Percentiles rank a stretch among this genome's conserved stretches.
These are phyloP conservation scores for Schoenoplectus triqueter DNA, from an alignment of 202 grass and related monocot genomes.

Conservation along the genomic window DNA sequence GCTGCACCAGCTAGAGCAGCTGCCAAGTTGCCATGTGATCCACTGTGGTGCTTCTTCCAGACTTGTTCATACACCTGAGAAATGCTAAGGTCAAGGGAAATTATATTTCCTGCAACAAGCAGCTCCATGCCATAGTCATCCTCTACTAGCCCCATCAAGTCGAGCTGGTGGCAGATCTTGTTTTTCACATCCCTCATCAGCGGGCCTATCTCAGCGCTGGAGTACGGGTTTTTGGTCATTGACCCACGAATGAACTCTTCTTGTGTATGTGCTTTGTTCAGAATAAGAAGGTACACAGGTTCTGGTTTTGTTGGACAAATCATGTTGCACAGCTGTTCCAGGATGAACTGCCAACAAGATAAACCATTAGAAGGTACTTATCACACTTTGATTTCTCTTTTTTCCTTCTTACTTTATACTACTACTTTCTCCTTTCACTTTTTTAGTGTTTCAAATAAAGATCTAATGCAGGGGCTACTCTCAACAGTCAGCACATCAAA, in stretches of 20 bases:
- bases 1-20: slow-evolving; percentile 51
- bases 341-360: slow-evolving; percentile 77
- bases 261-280: slow-evolving; percentile 96
- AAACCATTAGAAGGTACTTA: slow-evolving; percentile 4
- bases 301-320: slow-evolving; percentile 95
- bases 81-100: slow-evolving; percentile 97
- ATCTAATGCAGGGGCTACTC: not conserved
- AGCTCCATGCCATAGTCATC: slow-evolving; percentile 99
- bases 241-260: slow-evolving; percentile 98
- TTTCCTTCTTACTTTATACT: not conserved
- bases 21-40: slow-evolving; percentile 63
- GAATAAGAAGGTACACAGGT: slow-evolving; percentile 83
- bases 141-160: slow-evolving; percentile 87
- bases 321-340: slow-evolving; percentile 98
- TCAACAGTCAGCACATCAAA: slow-evolving; percentile 1
- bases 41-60: slow-evolving; percentile 85
- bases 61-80: slow-evolving; percentile 93
- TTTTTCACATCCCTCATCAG: slow-evolving; percentile 99
- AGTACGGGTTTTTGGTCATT: slow-evolving; percentile 96
- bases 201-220: slow-evolving; percentile 83
- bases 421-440: not conserved
- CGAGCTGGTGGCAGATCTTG: slow-evolving; percentile 97
- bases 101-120: slow-evolving; percentile 95
- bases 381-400: not conserved
- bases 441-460: slow-evolving; percentile 18